A percentile compares a stretch with the other conserved stretches of the same genome.
Conservation (phyloP, 768 basidiomycete genomes). For the Boletus reticuloceps region DNA sequence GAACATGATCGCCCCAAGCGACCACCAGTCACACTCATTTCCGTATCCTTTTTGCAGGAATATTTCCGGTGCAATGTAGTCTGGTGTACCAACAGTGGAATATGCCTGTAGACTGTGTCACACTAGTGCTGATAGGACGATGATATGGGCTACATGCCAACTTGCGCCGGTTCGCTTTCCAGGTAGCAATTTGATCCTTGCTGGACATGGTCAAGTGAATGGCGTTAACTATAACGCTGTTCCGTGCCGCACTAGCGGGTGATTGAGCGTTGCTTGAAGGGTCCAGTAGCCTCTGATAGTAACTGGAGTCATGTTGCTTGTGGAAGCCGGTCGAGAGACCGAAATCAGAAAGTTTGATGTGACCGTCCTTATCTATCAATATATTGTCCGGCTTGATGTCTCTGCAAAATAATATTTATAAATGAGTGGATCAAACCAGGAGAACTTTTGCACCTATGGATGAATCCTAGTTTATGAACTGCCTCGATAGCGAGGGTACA, state of each 20-base stretch:
- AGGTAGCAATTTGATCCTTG: slow-evolving; percentile 93
- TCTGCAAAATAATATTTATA: slow-evolving; percentile 38
- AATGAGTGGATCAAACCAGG: not conserved
- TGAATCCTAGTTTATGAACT: slow-evolving; percentile 95
- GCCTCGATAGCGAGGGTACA: slow-evolving; percentile 97
- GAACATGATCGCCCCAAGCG: slow-evolving; percentile 97
- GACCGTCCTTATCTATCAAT: slow-evolving; percentile 86
- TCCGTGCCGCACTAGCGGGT: slow-evolving; percentile 55
- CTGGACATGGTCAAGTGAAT: slow-evolving; percentile 95
- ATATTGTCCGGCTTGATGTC: slow-evolving; percentile 99
- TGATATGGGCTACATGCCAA: slow-evolving; percentile 51
- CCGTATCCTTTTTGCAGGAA: slow-evolving; percentile 97
- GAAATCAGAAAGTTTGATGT: slow-evolving; percentile 98
- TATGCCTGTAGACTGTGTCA: slow-evolving; percentile 62
- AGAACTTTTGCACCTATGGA: slow-evolving; percentile 69
- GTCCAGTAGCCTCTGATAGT: slow-evolving; percentile 89
- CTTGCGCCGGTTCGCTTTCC: slow-evolving; percentile 98
- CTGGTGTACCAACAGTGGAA: slow-evolving; percentile 96
- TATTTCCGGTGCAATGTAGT: slow-evolving; percentile 96
- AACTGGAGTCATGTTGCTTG: slow-evolving; percentile 94
- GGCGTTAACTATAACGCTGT: slow-evolving; percentile 96
- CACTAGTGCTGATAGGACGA: not conserved
- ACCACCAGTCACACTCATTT: slow-evolving; percentile 99
- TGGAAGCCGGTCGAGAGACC: slow-evolving; percentile 99
- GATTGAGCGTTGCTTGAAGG: slow-evolving; percentile 47